Evolutionary conservation across 2,329 filamentous ascomycete species (phyloP), one percentile per base, ranked within the genome.

Genomic region (Trichoderma endophyticum): DNA sequence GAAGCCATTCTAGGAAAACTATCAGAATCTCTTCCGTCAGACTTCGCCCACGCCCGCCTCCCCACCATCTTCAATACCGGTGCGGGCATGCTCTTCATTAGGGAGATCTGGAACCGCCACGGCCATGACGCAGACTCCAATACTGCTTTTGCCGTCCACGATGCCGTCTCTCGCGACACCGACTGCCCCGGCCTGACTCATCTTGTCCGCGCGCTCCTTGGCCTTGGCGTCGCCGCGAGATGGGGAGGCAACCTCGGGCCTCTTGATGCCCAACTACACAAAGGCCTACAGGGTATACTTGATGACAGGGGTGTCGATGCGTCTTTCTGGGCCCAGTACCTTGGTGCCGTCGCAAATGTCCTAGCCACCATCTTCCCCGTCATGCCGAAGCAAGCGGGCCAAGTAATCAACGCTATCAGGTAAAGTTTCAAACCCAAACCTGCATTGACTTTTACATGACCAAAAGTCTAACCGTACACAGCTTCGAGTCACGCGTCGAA

Each of bases 181-280:
- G 86, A 88, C 15, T 86, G 88, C 1, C 93, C 95, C 51, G 93
- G 93, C 0, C 82, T 97, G 30, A 90, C 89, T 1, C 94, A 98
- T 78, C 80, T 89, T 59, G 86, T 90, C 65, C 88, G 94, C 14
- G 91, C 92, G 0, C 80, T 93, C 2, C 84, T 97, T 3, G 93
- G 89, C 0, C 83, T 97, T 4, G 86, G 91, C 1, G 84, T 93
- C 1, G 94, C 90, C 75, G 90, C 92, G 60, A 86, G 94, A 75
- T 97, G 93, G 89, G 92, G 90, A 21, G 90, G 89, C 3, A 86
- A 88, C 61, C 78, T 90, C 4, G 84, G 84, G 0, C 84, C 84
- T 1, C 78, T 82, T 0, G 88, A 91, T 73, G 77, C 78, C 15
- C 78, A 81, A 60, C 79, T 88, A 14, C 81, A 84, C 71, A 75